phyloP scores from a whole-genome alignment of 345 rosid species.

The Eucalyptus polyanthemos region DNA sequence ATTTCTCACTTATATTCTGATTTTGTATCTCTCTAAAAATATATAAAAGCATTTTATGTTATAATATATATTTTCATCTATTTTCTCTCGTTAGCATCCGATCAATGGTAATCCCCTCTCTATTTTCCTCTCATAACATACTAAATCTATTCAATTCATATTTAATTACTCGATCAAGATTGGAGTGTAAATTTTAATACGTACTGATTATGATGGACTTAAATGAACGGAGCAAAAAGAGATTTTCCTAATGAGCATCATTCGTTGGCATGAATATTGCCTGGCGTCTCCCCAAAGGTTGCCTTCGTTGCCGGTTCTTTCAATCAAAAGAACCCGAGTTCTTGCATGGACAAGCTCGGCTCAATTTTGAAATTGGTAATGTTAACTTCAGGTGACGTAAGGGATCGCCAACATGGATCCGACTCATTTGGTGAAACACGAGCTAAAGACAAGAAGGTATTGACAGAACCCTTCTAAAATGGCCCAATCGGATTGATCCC shows the following conservation, averaged over 20 bases:
- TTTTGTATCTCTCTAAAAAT: not conserved
- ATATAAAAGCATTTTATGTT: not conserved
- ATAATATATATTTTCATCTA: not conserved
- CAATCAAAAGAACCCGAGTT: not conserved
- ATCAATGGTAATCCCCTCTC: not conserved
- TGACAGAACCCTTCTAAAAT: not conserved
- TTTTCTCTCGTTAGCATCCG: not conserved
- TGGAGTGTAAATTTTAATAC: no score
- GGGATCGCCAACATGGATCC: not conserved
- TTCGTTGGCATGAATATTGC: not conserved
- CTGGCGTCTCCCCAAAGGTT: not conserved
- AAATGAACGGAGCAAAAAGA: not conserved
- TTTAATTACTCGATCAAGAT: not conserved
- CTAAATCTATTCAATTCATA: not conserved
- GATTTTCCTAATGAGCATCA: not conserved
- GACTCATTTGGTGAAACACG: not conserved
- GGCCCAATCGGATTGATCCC: not conserved
- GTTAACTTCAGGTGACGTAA: not conserved
- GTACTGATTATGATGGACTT: not conserved
- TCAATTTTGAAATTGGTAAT: not conserved
- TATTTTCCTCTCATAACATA: not conserved
- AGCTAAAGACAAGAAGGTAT: no score
- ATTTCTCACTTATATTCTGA: not conserved
- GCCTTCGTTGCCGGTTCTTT: not conserved
- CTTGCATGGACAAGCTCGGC: not conserved